phyloP scores from a whole-genome alignment of 805 yeast species.

The Barnettozyma siamensis region DNA sequence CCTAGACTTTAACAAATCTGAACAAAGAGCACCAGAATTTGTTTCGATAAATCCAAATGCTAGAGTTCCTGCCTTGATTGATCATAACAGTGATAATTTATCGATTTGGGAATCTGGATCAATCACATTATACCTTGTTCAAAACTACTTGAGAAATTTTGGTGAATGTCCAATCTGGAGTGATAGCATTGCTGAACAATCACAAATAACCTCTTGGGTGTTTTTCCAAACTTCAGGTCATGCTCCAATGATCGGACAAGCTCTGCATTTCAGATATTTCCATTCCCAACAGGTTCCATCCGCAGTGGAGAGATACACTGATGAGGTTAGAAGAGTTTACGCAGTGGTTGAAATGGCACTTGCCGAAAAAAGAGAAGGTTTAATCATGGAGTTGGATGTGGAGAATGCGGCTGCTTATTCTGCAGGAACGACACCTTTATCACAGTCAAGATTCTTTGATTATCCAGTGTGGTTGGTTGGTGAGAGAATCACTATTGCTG shows the following conservation, averaged over 20 bases:
- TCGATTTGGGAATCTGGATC: slow-evolving; percentile 96
- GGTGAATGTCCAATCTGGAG: slow-evolving; percentile 80
- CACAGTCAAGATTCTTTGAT: slow-evolving; percentile 82
- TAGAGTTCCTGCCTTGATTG: slow-evolving; percentile 89
- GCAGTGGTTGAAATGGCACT: slow-evolving; percentile 93
- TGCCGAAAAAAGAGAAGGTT: slow-evolving; percentile 86
- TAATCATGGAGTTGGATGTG: slow-evolving; percentile 81
- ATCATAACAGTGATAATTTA: slow-evolving; percentile 73
- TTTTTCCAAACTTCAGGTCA: slow-evolving; percentile 96
- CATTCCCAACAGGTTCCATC: slow-evolving; percentile 80
- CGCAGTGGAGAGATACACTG: slow-evolving; percentile 86
- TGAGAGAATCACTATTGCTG: slow-evolving; percentile 79
- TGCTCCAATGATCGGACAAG: slow-evolving; percentile 98
- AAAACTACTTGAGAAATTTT: slow-evolving; percentile 54
- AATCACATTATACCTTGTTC: slow-evolving; percentile 74
- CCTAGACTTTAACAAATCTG: slow-evolving; percentile 82
- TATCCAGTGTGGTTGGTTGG: slow-evolving; percentile 96
- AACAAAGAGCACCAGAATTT: slow-evolving; percentile 90
- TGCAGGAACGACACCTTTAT: slow-evolving; percentile 81
- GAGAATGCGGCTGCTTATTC: slow-evolving; percentile 85
- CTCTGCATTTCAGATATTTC: slow-evolving; percentile 87
- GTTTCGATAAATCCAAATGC: slow-evolving; percentile 95
- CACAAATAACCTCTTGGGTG: slow-evolving; percentile 82
- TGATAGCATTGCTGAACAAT: slow-evolving; percentile 68
- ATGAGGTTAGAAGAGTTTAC: slow-evolving; percentile 88